Conservation (phyloP, 1,284 basidiomycete genomes). For the Termitomyces sp. region DNA sequence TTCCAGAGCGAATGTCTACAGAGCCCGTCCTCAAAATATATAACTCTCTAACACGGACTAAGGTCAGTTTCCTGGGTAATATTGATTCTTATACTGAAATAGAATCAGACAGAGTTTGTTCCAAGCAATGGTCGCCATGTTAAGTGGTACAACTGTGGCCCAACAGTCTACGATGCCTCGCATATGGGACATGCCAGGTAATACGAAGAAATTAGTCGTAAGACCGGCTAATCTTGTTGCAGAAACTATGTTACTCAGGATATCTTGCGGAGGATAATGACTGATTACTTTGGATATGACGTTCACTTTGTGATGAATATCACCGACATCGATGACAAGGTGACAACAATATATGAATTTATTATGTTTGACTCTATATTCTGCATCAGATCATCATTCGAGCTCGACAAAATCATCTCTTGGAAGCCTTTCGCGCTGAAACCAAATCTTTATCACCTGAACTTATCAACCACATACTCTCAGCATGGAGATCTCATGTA, state of each 20-base stretch:
- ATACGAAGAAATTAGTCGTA: constrained; percentile 7
- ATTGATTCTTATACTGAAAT: constrained; percentile 20
- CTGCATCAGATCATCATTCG: constrained; percentile 77
- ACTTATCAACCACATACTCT: constrained; percentile 55
- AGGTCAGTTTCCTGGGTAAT: constrained; percentile 44
- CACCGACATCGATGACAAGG: constrained; percentile 99
- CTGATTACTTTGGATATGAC: constrained; percentile 96
- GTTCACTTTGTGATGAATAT: constrained; percentile 99
- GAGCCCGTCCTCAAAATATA: constrained; percentile 80
- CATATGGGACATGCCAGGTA: constrained; percentile 99
- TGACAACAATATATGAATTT: constrained; percentile 26
- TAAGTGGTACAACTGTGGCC: constrained; percentile 99
- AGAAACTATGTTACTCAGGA: constrained; percentile 99
- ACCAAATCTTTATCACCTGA: constrained; percentile 53
- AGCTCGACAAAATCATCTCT: constrained; percentile 81
- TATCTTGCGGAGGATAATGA: constrained; percentile 86
- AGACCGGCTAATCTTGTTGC: constrained; percentile 5
- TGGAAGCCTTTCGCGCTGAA: constrained; percentile 60
- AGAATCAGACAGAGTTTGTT: constrained; percentile 71
- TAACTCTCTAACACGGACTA: constrained; percentile 91
- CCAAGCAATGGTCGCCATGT: constrained; percentile 80
- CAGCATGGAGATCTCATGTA: constrained; percentile 65
- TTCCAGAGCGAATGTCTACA: constrained; percentile 42
- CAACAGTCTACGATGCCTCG: constrained; percentile 98
- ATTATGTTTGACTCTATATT: constrained; percentile 13